These are phyloP conservation scores for Angomonas desouzai DNA, from an alignment of 208 protist genomes.

Conservation along the genomic window DNA sequence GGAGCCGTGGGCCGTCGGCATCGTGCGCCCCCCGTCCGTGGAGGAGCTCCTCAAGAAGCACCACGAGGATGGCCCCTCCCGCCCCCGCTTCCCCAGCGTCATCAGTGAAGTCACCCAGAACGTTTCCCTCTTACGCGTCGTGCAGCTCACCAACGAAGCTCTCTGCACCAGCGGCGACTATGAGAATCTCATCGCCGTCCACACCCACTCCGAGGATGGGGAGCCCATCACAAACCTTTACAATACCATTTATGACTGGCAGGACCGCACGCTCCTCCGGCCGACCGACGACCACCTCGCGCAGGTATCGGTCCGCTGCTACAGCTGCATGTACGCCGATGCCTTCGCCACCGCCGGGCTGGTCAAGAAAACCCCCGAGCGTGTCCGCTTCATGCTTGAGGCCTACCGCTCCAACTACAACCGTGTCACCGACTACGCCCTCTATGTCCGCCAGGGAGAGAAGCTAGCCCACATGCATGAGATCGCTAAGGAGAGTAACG, in stretches of 20 bases:
- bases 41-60: constrained; percentile 24
- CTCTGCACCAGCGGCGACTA: constrained; percentile 62
- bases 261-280: constrained; percentile 31
- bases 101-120: neutral
- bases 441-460: constrained; percentile 61
- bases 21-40: constrained; percentile 44
- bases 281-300: constrained; percentile 41
- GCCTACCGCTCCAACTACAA: constrained; percentile 50
- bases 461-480: constrained; percentile 66
- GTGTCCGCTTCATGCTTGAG: constrained; percentile 63
- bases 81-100: neutral
- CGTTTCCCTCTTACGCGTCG: constrained; percentile 29
- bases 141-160: constrained; percentile 55
- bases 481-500: constrained; percentile 53
- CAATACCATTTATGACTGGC: constrained; percentile 32
- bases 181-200: constrained; percentile 40
- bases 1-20: constrained; percentile 46
- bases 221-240: constrained; percentile 27
- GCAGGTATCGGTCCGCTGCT: constrained; percentile 70
- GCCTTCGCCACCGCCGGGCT: constrained; percentile 68
- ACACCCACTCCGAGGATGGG: neutral
- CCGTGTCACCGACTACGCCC: constrained; percentile 55
- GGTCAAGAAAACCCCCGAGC: constrained; percentile 51
- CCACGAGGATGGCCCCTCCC: constrained; percentile 14
- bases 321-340: constrained; percentile 83